Percentiles rank a stretch among this genome's conserved stretches.
These are phyloP conservation scores for Lactarius trivialis DNA, from an alignment of 768 basidiomycete genomes.

Conservation along the genomic window DNA sequence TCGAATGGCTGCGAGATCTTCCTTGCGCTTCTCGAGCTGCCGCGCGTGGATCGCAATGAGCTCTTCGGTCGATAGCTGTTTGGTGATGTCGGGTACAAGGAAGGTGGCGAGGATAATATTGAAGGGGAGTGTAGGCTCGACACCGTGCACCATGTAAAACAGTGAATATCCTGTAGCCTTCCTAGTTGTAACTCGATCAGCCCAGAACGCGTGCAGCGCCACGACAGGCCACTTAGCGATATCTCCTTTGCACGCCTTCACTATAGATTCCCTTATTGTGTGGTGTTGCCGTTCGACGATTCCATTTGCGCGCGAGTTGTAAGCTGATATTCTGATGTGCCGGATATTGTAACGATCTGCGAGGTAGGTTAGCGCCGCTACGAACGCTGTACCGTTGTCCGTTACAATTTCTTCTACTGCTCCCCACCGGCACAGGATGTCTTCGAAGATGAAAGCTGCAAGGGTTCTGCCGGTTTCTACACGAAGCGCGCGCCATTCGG, in stretches of 20 bases:
- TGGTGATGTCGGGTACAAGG: neutral
- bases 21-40: conserved; percentile 16
- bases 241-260: conserved; percentile 33
- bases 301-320: conserved; percentile 40
- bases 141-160: conserved; percentile 21
- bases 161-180: conserved; percentile 31
- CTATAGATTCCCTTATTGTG: conserved; percentile 31
- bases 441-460: neutral
- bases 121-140: conserved; percentile 24
- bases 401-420: neutral
- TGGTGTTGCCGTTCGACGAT: conserved; percentile 30
- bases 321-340: conserved; percentile 37
- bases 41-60: conserved; percentile 15
- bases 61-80: conserved; percentile 11
- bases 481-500: neutral
- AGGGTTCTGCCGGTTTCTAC: conserved; percentile 26
- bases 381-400: neutral
- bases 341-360: conserved; percentile 28
- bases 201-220: conserved; percentile 31
- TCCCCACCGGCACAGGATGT: neutral
- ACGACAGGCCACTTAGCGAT: conserved; percentile 30
- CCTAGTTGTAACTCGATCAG: conserved; percentile 31
- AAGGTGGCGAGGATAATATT: conserved; percentile 19
- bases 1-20: neutral
- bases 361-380: neutral